Evolutionary conservation across 108 stramenopile genomes (phyloP).

Genomic region (Fragilariopsis cylindrus): DNA sequence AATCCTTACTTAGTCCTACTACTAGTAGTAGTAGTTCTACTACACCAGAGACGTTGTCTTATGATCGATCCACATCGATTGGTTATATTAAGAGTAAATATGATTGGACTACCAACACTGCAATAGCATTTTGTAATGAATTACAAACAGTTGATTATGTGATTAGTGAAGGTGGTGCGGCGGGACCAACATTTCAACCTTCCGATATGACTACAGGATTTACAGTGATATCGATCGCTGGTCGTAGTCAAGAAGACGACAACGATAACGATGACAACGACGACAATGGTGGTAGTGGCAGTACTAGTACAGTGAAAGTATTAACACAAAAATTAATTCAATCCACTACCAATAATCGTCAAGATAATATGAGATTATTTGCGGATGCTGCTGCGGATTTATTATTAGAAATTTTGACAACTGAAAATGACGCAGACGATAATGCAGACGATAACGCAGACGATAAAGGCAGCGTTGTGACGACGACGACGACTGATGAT

Average conservation of each 20-base stretch:
- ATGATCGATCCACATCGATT: slow-evolving; percentile 35
- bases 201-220: slow-evolving; percentile 65
- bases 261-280: neutral
- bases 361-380: slow-evolving; percentile 78
- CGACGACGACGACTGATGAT: neutral
- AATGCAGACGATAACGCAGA: neutral
- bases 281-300: too few relatives aligned
- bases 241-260: slow-evolving; percentile 13
- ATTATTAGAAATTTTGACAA: slow-evolving; percentile 36
- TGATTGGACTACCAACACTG: slow-evolving; percentile 61
- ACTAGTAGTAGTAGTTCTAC: neutral
- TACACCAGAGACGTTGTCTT: neutral
- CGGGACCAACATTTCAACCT: slow-evolving; percentile 83
- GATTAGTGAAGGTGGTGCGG: slow-evolving; percentile 80
- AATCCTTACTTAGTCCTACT: neutral
- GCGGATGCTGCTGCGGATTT: slow-evolving; percentile 76
- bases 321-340: slow-evolving; percentile 58
- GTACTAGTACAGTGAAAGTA: slow-evolving; percentile 33
- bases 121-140: slow-evolving; percentile 60
- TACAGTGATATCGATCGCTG: slow-evolving; percentile 70
- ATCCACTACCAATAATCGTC: slow-evolving; percentile 57
- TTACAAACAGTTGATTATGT: slow-evolving; percentile 51
- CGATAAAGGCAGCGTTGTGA: neutral
- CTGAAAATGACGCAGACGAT: neutral
- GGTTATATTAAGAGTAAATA: slow-evolving; percentile 67